phyloP scores from a whole-genome alignment of 352 stramenopile genomes.

The Pythium folliculosum region DNA sequence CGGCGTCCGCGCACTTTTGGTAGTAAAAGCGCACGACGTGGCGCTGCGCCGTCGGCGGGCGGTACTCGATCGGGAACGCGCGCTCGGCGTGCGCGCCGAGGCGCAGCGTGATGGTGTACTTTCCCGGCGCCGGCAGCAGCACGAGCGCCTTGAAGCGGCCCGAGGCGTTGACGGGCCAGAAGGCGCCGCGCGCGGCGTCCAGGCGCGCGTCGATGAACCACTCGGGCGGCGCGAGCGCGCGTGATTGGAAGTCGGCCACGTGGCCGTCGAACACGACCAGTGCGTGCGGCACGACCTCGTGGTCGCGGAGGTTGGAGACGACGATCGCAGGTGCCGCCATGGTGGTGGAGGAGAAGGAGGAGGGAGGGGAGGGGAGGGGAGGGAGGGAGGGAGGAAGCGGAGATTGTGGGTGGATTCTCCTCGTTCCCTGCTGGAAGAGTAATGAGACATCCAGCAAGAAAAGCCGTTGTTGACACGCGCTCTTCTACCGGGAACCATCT shows the following conservation, averaged over 20 bases:
- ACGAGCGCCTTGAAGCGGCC: conserved; percentile 68
- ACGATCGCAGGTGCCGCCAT: conserved; percentile 39
- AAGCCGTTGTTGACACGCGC: background rate
- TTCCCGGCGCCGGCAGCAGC: conserved; percentile 48
- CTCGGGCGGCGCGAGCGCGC: conserved; percentile 8
- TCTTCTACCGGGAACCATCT: background rate
- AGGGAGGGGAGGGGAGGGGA: conserved; percentile 1
- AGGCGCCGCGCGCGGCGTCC: conserved; percentile 27
- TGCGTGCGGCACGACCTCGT: conserved; percentile 66
- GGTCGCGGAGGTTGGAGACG: conserved; percentile 84
- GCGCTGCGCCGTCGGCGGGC: conserved; percentile 21
- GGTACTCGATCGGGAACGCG: conserved; percentile 44
- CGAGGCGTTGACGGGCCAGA: conserved; percentile 51
- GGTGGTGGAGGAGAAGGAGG: background rate
- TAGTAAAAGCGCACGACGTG: conserved; percentile 72
- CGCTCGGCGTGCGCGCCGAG: conserved; percentile 17
- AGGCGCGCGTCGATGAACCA: conserved; percentile 51
- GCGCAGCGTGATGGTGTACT: conserved; percentile 30
- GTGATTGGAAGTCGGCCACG: conserved; percentile 24
- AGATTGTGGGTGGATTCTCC: too few relatives aligned
- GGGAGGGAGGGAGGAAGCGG: background rate
- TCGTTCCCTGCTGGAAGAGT: background rate
- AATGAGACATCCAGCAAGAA: background rate
- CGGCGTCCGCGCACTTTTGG: conserved; percentile 51
- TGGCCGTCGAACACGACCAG: conserved; percentile 56